Evolutionary conservation across 192 early-diverging fungal genomes (phyloP).

Genomic region (Coemansia sp.): DNA sequence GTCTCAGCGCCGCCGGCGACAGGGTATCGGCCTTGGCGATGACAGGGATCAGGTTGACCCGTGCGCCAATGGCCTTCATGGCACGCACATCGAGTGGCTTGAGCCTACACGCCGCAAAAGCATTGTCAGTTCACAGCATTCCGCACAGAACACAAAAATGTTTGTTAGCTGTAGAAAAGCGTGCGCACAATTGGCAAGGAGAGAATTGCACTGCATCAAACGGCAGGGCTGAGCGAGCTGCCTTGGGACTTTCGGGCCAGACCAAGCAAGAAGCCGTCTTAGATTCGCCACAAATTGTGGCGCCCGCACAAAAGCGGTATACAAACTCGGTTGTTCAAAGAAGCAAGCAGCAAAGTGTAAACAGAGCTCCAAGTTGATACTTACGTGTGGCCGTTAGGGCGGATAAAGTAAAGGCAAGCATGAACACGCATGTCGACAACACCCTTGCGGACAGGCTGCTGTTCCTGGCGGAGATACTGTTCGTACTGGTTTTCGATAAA

Average conservation of each 20-base stretch:
- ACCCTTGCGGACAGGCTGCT: slow-evolving; percentile 79
- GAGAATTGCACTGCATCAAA: no score
- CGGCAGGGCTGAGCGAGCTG: no score
- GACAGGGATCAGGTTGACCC: slow-evolving; percentile 97
- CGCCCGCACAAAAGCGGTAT: slow-evolving; percentile 2
- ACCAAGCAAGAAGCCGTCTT: not conserved
- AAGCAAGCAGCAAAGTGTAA: slow-evolving; percentile 1
- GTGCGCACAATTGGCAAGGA: not conserved
- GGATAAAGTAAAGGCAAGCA: slow-evolving; percentile 98
- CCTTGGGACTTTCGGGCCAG: not conserved
- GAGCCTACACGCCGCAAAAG: slow-evolving; percentile 34
- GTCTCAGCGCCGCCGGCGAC: slow-evolving; percentile 83
- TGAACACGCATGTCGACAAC: slow-evolving; percentile 95
- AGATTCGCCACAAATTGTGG: not conserved
- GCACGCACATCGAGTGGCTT: slow-evolving; percentile 94
- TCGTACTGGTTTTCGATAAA: slow-evolving; percentile 99
- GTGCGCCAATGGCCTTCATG: slow-evolving; percentile 94
- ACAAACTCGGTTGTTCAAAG: not conserved
- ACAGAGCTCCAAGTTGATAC: slow-evolving; percentile 9
- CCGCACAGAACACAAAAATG: slow-evolving; percentile 1
- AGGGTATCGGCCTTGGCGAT: slow-evolving; percentile 99
- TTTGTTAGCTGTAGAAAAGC: slow-evolving; percentile 7
- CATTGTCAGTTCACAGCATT: slow-evolving; percentile 3
- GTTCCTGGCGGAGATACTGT: slow-evolving; percentile 89
- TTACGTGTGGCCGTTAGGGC: slow-evolving; percentile 92